Evolutionary conservation across 1,284 basidiomycete species (phyloP).

Genomic region (Phenoliferia sp.): DNA sequence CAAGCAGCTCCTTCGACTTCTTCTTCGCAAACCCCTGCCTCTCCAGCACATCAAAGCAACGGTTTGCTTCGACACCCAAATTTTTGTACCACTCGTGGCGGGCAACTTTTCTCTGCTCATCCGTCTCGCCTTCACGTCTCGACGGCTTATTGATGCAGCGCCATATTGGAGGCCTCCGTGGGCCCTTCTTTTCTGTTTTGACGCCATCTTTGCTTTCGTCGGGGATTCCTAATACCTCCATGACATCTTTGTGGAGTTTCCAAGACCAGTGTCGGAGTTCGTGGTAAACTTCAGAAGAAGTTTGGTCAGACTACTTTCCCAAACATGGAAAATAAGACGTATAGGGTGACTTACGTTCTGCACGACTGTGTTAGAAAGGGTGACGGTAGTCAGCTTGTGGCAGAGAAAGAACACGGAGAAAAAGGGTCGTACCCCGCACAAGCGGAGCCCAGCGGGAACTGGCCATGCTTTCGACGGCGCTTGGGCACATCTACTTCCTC

Average conservation of each 20-base stretch:
- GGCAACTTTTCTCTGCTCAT: too few relatives aligned
- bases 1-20: background rate
- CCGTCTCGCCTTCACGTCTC: too few relatives aligned
- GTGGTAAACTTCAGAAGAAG: constrained; percentile 8
- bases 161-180: too few relatives aligned
- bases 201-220: too few relatives aligned
- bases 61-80: too few relatives aligned
- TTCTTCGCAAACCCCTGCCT: background rate
- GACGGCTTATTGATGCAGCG: too few relatives aligned
- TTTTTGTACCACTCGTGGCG: too few relatives aligned
- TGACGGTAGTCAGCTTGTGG: background rate
- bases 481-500: too few relatives aligned
- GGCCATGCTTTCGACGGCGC: background rate
- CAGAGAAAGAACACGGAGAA: background rate
- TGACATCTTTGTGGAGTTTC: background rate
- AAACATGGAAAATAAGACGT: background rate
- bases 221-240: background rate
- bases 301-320: background rate
- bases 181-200: too few relatives aligned
- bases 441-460: background rate
- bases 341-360: background rate
- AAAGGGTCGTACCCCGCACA: background rate
- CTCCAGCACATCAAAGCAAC: too few relatives aligned
- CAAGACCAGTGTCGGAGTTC: constrained; percentile 17
- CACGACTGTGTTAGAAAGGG: background rate